Evolutionary conservation across 139 green algal species (phyloP).

Genomic region (Bryopsis sp.): DNA sequence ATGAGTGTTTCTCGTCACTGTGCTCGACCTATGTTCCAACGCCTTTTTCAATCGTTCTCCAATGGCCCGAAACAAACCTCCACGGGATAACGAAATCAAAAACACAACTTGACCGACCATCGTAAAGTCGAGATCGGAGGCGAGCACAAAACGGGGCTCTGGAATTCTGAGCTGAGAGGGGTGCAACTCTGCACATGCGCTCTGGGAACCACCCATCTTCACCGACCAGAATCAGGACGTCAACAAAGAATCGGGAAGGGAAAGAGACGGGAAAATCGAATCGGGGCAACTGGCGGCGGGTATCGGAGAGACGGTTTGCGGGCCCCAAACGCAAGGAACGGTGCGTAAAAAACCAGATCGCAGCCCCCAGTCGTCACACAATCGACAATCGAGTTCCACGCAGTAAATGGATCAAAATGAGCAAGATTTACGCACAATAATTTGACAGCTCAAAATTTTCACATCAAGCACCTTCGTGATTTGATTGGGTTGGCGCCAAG

Average conservation of each 20-base stretch:
- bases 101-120: conserved; percentile 51
- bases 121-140: conserved; percentile 83
- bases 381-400: too few relatives aligned
- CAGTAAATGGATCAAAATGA: too few relatives aligned
- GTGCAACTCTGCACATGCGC: background rate
- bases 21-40: conserved; percentile 61
- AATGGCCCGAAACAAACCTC: conserved; percentile 1
- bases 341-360: too few relatives aligned
- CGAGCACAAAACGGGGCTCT: conserved; percentile 50
- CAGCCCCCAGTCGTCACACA: too few relatives aligned
- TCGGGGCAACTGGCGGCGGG: background rate
- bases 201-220: too few relatives aligned
- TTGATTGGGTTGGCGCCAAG: too few relatives aligned
- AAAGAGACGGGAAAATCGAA: background rate
- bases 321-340: too few relatives aligned
- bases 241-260: background rate
- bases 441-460: too few relatives aligned
- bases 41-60: background rate
- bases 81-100: background rate
- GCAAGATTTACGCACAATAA: too few relatives aligned
- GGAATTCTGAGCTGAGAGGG: background rate
- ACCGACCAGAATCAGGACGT: background rate
- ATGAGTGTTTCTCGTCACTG: conserved; percentile 50
- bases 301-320: background rate
- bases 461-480: too few relatives aligned